Conservation (phyloP, 2,329 filamentous ascomycete species). For the Monilinia polystroma region DNA sequence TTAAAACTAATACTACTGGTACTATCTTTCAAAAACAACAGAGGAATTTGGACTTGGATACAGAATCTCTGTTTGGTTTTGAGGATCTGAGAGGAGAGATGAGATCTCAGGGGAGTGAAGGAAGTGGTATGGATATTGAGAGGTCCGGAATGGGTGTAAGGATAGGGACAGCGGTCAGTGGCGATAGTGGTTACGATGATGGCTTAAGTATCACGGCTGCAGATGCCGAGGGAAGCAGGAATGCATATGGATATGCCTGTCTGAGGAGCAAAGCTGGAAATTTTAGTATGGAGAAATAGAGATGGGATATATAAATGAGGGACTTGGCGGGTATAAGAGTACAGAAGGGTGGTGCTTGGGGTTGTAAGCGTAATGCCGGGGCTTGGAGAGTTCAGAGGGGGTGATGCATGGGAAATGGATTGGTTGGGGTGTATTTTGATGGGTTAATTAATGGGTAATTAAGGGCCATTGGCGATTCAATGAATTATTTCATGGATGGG, state of each 20-base stretch:
- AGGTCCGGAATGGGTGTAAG: background rate
- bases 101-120: background rate
- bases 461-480: no score
- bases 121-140: background rate
- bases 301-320: background rate
- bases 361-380: background rate
- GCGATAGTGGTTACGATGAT: background rate
- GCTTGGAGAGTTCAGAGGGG: background rate
- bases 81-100: background rate
- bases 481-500: background rate
- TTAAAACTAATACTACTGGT: background rate
- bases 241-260: slow-evolving; percentile 1
- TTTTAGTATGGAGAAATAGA: background rate
- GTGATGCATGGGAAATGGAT: background rate
- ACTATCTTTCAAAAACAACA: background rate
- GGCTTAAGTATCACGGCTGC: background rate
- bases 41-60: background rate
- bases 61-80: background rate
- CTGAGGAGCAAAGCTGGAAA: background rate
- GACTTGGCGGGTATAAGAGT: background rate
- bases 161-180: background rate
- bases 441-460: no score
- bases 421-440: no score
- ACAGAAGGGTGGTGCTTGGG: background rate
- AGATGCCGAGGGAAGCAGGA: background rate